Base-by-base conservation (phyloP, 2,329 filamentous ascomycete genomes). In the Aspergillus sp. region DNA sequence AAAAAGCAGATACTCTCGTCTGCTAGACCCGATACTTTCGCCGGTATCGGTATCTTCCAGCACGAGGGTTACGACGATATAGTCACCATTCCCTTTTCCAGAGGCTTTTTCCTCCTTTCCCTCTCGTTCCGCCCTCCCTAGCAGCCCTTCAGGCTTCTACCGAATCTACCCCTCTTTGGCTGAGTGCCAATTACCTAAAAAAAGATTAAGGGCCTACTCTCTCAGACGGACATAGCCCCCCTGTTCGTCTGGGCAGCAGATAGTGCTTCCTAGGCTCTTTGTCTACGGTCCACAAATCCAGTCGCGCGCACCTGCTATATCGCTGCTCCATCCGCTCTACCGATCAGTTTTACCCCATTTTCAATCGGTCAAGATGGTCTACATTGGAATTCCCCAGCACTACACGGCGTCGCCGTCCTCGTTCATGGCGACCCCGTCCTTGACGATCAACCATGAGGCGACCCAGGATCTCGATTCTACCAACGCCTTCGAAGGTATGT, bases 181-280 rank as follows among this genome's bases (percentile, higher is more conserved):
- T 70, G 72, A 90, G 86, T 86, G 90, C 92, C 90, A 94, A 90
- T 90, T 86, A 85, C 83, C 32, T 5, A 1, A 15, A 79, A 79
- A 73, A 70, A 78, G 79, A 85, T 84, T 85, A 90, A 95, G 92
- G 91, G 92, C 91, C 92, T 95, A 92, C 91, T 95, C 90, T 83
- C 91, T 93, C 91, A 90, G 88, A 86, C 92, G 90, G 84, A 90
- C 90, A 84, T 89, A 87, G 90, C 71, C 72, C 67, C 72, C 92
- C 89, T 86, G 90, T 93, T 93, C 91, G 91, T 94, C 92, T 96
- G 91, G 87, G 91, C 85, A 88, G 90, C 88, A 96, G 92, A 92
- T 90, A 92, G 92, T 91, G 92, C 92, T 95, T 90, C 90, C 90
- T 84, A 72, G 75, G 71, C 71, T 75, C 73, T 62, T 66, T 70